Conservation (phyloP, 768 basidiomycete species). For the Psilocybe tampanensis region DNA sequence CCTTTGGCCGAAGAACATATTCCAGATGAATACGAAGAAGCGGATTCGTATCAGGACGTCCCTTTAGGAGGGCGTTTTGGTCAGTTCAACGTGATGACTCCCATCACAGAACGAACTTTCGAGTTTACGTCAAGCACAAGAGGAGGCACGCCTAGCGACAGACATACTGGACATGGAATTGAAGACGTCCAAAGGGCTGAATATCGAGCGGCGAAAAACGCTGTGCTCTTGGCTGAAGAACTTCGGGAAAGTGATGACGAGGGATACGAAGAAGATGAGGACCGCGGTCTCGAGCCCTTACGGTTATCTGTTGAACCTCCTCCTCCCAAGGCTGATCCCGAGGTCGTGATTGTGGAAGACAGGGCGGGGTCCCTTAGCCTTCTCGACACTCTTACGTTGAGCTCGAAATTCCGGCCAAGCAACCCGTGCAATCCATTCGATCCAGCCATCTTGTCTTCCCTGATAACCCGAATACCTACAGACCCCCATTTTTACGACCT, state of each 20-base stretch:
- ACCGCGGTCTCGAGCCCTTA: conserved; percentile 29
- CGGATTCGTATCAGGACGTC: conserved; percentile 43
- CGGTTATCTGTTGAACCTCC: conserved; percentile 27
- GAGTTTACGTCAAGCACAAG: conserved; percentile 76
- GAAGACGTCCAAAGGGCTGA: conserved; percentile 35
- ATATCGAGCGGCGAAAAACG: conserved; percentile 52
- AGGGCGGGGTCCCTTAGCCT: conserved; percentile 67
- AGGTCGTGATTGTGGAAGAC: conserved; percentile 48
- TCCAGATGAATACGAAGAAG: conserved; percentile 38
- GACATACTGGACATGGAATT: conserved; percentile 16
- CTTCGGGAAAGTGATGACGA: conserved; percentile 37
- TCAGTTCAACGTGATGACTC: conserved; percentile 92
- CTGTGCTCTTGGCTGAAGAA: conserved; percentile 55
- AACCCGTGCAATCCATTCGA: conserved; percentile 93
- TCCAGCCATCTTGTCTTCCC: conserved; percentile 56
- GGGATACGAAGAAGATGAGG: conserved; percentile 27
- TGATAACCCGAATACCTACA: conserved; percentile 65
- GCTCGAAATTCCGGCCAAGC: conserved; percentile 68
- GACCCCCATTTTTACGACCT: conserved; percentile 68
- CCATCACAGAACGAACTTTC: conserved; percentile 92
- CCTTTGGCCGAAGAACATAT: conserved; percentile 29
- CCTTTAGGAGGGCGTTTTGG: conserved; percentile 80
- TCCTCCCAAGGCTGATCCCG: conserved; percentile 24
- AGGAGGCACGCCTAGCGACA: conserved; percentile 44
- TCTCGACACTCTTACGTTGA: conserved; percentile 60